These are phyloP conservation scores for Phanerodontia chrysosporium DNA, from an alignment of 768 basidiomycete species.

Conservation along the genomic window DNA sequence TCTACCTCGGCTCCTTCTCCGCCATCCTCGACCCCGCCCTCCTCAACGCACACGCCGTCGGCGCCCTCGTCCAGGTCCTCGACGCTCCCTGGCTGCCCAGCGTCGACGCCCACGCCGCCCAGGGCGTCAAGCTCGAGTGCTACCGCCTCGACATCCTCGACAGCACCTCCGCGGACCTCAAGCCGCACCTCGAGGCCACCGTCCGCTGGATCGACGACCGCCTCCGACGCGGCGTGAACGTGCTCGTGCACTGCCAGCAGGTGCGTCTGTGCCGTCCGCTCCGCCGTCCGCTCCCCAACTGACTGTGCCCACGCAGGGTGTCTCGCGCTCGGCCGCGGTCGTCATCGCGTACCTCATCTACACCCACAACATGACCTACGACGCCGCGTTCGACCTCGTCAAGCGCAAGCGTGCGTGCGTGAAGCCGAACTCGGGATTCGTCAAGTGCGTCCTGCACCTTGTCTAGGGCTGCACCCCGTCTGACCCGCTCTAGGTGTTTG, in stretches of 20 bases:
- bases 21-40: slow-evolving; percentile 54
- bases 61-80: slow-evolving; percentile 62
- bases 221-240: slow-evolving; percentile 55
- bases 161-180: slow-evolving; percentile 54
- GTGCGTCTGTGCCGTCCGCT: slow-evolving; percentile 32
- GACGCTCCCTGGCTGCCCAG: slow-evolving; percentile 60
- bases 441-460: slow-evolving; percentile 24
- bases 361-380: slow-evolving; percentile 68
- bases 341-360: slow-evolving; percentile 82
- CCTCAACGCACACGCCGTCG: slow-evolving; percentile 46
- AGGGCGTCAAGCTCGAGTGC: slow-evolving; percentile 33
- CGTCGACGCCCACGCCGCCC: slow-evolving; percentile 27
- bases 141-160: slow-evolving; percentile 70
- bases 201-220: slow-evolving; percentile 64
- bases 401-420: slow-evolving; percentile 65
- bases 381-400: slow-evolving; percentile 56
- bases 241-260: slow-evolving; percentile 82
- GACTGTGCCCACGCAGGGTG: slow-evolving; percentile 44
- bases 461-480: not conserved
- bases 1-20: slow-evolving; percentile 67
- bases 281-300: not conserved
- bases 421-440: slow-evolving; percentile 77
- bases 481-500: slow-evolving; percentile 13
- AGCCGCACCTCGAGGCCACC: slow-evolving; percentile 63
- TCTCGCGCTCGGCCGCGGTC: slow-evolving; percentile 73